Base-by-base conservation (phyloP, 768 basidiomycete species). In the Leccinum rimulosum region DNA sequence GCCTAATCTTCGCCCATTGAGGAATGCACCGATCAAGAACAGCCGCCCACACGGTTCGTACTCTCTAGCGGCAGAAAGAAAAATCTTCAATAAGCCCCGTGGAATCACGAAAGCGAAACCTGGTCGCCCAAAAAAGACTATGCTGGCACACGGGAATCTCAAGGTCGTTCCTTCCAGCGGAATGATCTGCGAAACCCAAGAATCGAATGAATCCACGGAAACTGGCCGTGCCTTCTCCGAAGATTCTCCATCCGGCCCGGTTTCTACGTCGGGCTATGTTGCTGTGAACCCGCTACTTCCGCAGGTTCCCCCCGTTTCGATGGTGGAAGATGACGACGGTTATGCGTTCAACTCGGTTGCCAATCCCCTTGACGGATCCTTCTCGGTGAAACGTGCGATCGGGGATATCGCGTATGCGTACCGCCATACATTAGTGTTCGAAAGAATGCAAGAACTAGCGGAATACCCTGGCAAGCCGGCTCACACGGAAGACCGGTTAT, bases 1-100 rank as follows among this genome's bases (percentile, higher is more conserved):
- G 72, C 73, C 73, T 43, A 74, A 66, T 55, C 66, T 74, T 61
- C 72, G 72, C 14, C 70, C 68, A 19, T 22, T 70, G 40, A 62
- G 72, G 58, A 74, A 75, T 52, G 64, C 61, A 19, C 64, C 68
- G 22, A 22, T 57, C 8, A 70, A 64, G 50, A 59, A n/a, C 27
- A 43, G 52, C 14, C 68, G 55, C 31, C 62, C 67, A 51, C 67
- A 66, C 59, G 47, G 66, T 35, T 49, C 66, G 52, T 50, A 65
- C 49, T 35, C 65, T 54, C 17, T 63, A 45, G 51, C 50, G 38
- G 25, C 56, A 4, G 62, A 68, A 27, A 58, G 54, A 57, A 72
- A 59, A 50, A 2, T 58, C 17, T 53, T 48, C 47, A 72, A 35
- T 12, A 35, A 68, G 50, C 57, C 68, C 55, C 70, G 72, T 45